phyloP scores from a whole-genome alignment of 768 basidiomycete species.

The Tricholoma terreum region DNA sequence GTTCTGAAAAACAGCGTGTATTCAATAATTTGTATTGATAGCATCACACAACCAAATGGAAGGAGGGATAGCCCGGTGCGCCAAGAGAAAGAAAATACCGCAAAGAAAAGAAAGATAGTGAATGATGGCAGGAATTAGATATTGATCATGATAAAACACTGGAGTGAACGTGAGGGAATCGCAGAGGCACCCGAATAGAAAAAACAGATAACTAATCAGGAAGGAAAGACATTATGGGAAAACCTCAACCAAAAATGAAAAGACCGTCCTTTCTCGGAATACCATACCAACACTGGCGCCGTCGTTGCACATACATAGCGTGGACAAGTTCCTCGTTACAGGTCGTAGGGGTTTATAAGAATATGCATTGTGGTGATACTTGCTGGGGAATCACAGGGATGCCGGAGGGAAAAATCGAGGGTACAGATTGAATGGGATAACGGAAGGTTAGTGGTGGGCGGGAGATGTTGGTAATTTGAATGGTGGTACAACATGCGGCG shows the following conservation, averaged over 20 bases:
- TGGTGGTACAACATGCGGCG: constrained; percentile 41
- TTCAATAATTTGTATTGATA: background rate
- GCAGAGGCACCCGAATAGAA: background rate
- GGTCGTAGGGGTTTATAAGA: constrained; percentile 13
- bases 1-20: too few relatives aligned
- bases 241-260: constrained; percentile 22
- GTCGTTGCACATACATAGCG: constrained; percentile 13
- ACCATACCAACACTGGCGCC: constrained; percentile 12
- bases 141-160: background rate
- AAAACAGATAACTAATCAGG: background rate
- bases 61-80: background rate
- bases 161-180: background rate
- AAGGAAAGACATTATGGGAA: background rate
- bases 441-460: constrained; percentile 12
- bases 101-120: background rate
- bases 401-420: constrained; percentile 4
- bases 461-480: constrained; percentile 22
- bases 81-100: background rate
- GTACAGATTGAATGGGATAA: constrained; percentile 14
- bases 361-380: constrained; percentile 17
- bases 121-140: background rate
- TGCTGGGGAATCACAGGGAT: constrained; percentile 9
- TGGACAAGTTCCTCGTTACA: constrained; percentile 19
- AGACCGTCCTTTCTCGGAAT: constrained; percentile 21
- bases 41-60: background rate